These are phyloP conservation scores for Candida sonorensis DNA, from an alignment of 805 yeast species.

Conservation along the genomic window DNA sequence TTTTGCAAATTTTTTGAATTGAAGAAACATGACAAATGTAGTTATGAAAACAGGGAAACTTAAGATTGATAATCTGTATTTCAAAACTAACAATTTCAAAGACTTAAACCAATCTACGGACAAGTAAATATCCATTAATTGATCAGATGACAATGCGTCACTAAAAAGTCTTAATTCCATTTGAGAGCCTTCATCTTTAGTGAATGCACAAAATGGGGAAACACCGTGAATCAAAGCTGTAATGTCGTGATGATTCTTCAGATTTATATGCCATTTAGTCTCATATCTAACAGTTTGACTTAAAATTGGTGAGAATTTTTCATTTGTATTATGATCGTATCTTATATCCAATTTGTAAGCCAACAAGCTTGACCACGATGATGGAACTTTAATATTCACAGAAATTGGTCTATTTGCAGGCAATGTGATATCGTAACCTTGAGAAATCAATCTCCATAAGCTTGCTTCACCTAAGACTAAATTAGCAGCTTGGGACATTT, in stretches of 20 bases:
- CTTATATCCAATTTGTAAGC: conserved; percentile 37
- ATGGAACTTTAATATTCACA: conserved; percentile 42
- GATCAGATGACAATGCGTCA: conserved; percentile 29
- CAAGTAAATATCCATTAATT: conserved; percentile 33
- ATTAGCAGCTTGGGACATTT: conserved; percentile 17
- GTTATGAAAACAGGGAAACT: conserved; percentile 62
- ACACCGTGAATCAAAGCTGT: conserved; percentile 49
- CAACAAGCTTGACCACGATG: conserved; percentile 56
- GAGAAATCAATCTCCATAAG: conserved; percentile 31
- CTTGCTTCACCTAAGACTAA: conserved; percentile 25
- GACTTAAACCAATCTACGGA: conserved; percentile 52
- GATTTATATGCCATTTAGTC: conserved; percentile 69
- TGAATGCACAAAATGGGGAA: conserved; percentile 45
- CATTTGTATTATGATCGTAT: conserved; percentile 19
- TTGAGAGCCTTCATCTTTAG: conserved; percentile 14
- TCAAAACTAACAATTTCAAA: conserved; percentile 59
- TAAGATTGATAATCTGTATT: conserved; percentile 71
- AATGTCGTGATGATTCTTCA: conserved; percentile 33
- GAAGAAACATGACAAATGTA: conserved; percentile 45
- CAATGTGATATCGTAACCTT: conserved; percentile 34
- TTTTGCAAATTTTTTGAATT: conserved; percentile 38
- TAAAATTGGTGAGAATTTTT: conserved; percentile 52
- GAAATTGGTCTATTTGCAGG: conserved; percentile 39
- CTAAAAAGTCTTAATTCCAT: conserved; percentile 44
- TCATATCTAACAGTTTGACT: conserved; percentile 67